Base-by-base conservation (phyloP, 106 monocot genomes). In the Allium sativum region DNA sequence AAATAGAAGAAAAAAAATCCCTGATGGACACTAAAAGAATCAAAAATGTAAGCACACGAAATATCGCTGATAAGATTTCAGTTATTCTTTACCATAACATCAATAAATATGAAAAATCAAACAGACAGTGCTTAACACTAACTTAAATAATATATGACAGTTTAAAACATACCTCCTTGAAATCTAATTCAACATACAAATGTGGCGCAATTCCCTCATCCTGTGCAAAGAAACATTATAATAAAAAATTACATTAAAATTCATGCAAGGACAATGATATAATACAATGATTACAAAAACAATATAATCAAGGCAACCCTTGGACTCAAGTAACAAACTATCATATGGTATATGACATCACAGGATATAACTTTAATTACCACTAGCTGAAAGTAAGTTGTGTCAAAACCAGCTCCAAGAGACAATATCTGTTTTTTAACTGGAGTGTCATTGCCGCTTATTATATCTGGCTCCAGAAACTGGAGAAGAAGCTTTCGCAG, bases 391-490 rank as follows among this genome's bases (percentile, higher is more conserved):
- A 92, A 98, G 62, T 78, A 98, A 43, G 84, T 92, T 7, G 96
- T 98, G 55, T 98, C 96, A 77, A 92, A 98, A 40, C 96, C 96
- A 60, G 96, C 96, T 52, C 96, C 96, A 22, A 98, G 78, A 57
- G 91, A 98, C 20, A 98, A 66, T 67, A 98, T 79, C 64, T 98
- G 96, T 72, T 92, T 98, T 67, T 72, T 73, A 48, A 46, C 73
- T 22, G 63, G 52, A 53, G 45, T 71, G 40, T 60, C 59, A 21
- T 62, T 62, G 20, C 57, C 42, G 22, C 56, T 60, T 14, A 41
- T 7, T 9, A 53, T 48, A 16, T 73, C 72, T 15, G 76, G 48
- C 53, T 70, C 70, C 44, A 98, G 76, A 73, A 98, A 98, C 70
- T 98, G 84, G 31, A 67, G 70, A 40, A 98, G 80, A 13, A 98